Base-by-base conservation (phyloP, 2,329 filamentous ascomycete genomes). In the Chrysoporthe deuterocubensis region DNA sequence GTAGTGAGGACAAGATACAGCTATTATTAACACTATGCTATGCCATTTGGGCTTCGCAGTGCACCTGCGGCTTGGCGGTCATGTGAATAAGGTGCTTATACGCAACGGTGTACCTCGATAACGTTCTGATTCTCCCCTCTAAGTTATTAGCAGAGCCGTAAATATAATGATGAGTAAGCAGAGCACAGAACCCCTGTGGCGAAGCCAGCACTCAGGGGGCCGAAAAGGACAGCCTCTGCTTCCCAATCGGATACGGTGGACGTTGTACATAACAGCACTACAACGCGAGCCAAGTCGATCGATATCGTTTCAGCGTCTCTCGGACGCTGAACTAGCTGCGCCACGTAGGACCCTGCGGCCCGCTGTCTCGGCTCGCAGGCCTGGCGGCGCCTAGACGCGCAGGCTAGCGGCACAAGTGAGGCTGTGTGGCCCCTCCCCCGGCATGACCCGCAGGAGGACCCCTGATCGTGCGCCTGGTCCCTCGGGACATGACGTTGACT, bases 401-500 rank as follows among this genome's bases (percentile, higher is more conserved):
- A 46, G 44, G 3, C 62, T 48, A 56, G 43, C 46, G n/a, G 54
- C 21, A 21, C 52, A 58, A 37, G 62, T 32, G 40, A 34, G 52
- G 62, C 50, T 34, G 56, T 43, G 44, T 40, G n/a, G n/a, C 42
- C 26, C 26, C 46, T 32, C n/a, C n/a, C 60, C 43, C 67, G 57
- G 21, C 63, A 32, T 46, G 59, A 59, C 56, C 67, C 67, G 62
- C 64, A 69, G 48, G 46, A 67, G 60, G 64, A 67, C 64, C 67
- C 64, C 66, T 56, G 48, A 57, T 32, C 54, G 46, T 60, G 40
- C n/a, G n/a, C 46, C 21, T n/a, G 4, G 5, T 6, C 44, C 4
- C 46, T 48, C 62, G 59, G 43, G 59, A 65, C 65, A 67, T 69
- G 65, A 69, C 65, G 67, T 67, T 63, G 61, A 18, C 7, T 52